Conservation (phyloP, 768 basidiomycete genomes). For the Leccinellum albellum region DNA sequence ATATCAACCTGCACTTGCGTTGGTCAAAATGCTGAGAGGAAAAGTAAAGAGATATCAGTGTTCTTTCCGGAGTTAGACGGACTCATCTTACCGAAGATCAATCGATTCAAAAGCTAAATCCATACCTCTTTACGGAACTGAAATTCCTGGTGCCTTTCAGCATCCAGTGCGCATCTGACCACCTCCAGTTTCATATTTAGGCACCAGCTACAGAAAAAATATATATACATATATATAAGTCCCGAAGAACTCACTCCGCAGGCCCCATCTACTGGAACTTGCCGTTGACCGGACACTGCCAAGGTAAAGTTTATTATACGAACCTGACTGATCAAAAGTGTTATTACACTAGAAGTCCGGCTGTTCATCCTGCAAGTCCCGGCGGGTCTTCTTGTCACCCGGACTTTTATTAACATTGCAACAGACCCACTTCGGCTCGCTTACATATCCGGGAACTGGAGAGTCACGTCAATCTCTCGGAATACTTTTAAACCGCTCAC, state of each 20-base stretch:
- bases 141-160: slow-evolving; percentile 23
- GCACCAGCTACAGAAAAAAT: slow-evolving; percentile 1
- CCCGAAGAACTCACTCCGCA: slow-evolving; percentile 22
- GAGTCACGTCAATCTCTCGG: slow-evolving; percentile 26
- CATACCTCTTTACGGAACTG: slow-evolving; percentile 30
- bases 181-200: slow-evolving; percentile 1
- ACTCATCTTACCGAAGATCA: slow-evolving; percentile 30
- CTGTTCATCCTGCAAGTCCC: slow-evolving; percentile 23
- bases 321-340: slow-evolving; percentile 25
- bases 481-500: slow-evolving; percentile 21
- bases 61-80: slow-evolving; percentile 32
- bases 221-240: slow-evolving; percentile 8
- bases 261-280: slow-evolving; percentile 25
- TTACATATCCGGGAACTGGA: slow-evolving; percentile 26
- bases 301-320: slow-evolving; percentile 30
- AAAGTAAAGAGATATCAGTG: slow-evolving; percentile 11
- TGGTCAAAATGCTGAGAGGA: slow-evolving; percentile 7
- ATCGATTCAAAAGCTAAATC: slow-evolving; percentile 32
- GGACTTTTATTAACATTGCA: slow-evolving; percentile 25
- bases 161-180: slow-evolving; percentile 9
- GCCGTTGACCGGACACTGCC: slow-evolving; percentile 23
- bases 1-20: slow-evolving; percentile 6
- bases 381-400: slow-evolving; percentile 27
- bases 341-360: slow-evolving; percentile 25
- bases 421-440: slow-evolving; percentile 27